Conservation (phyloP, 2,329 filamentous ascomycete species). For the Beauveria pseudobassiana region DNA sequence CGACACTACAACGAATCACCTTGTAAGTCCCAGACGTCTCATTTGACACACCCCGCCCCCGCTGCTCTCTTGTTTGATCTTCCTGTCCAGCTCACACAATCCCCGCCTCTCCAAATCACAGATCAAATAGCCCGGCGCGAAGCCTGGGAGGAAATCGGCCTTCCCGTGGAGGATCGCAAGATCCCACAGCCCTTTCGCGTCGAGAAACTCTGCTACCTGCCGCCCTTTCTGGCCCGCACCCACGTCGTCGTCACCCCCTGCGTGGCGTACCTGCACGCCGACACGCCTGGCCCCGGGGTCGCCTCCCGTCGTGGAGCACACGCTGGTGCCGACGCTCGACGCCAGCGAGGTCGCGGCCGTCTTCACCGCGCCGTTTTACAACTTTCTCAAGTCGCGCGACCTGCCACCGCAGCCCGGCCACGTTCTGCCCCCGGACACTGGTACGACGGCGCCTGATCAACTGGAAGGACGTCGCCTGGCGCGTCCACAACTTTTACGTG, state of each 20-base stretch:
- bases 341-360: conserved; percentile 89
- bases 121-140: conserved; percentile 84
- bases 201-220: conserved; percentile 81
- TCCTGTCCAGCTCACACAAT: background rate
- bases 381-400: conserved; percentile 63
- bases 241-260: conserved; percentile 69
- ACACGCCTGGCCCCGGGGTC: conserved; percentile 31
- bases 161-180: conserved; percentile 61
- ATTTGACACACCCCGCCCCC: background rate
- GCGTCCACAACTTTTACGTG: conserved; percentile 87
- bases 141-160: conserved; percentile 87
- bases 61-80: too few species aligned
- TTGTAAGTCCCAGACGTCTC: conserved; percentile 33
- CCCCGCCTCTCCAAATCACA: conserved; percentile 16
- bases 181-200: conserved; percentile 73
- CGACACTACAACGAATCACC: conserved; percentile 50
- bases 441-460: conserved; percentile 77
- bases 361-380: conserved; percentile 81
- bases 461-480: conserved; percentile 74
- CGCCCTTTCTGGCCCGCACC: conserved; percentile 65
- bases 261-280: conserved; percentile 68
- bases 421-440: conserved; percentile 51
- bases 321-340: conserved; percentile 72
- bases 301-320: conserved; percentile 52
- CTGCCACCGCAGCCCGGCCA: conserved; percentile 35